Evolutionary conservation across 805 yeast species (phyloP).

Genomic region (Candida nemodendra): DNA sequence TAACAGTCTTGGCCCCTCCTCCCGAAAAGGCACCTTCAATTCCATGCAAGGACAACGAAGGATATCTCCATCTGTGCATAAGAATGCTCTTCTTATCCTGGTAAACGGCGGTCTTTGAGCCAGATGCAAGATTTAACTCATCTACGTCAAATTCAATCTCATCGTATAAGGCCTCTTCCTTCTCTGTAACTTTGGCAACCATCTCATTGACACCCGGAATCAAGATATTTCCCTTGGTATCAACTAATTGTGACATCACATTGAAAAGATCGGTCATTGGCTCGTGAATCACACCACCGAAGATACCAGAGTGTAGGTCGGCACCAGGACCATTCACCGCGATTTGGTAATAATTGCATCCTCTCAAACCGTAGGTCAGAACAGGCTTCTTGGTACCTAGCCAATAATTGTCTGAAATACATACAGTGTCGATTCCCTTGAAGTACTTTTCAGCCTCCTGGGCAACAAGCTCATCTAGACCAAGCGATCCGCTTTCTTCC

Average conservation of each 20-base stretch:
- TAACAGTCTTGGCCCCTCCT: slow-evolving; percentile 96
- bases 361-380: slow-evolving; percentile 95
- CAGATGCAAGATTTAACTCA: slow-evolving; percentile 86
- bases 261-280: slow-evolving; percentile 93
- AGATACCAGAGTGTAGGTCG: slow-evolving; percentile 94
- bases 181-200: slow-evolving; percentile 90
- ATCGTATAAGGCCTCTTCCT: slow-evolving; percentile 78
- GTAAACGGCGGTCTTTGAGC: slow-evolving; percentile 80
- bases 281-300: slow-evolving; percentile 96
- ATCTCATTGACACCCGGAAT: slow-evolving; percentile 89
- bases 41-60: slow-evolving; percentile 94
- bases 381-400: slow-evolving; percentile 96
- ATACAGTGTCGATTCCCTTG: slow-evolving; percentile 87
- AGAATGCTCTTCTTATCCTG: slow-evolving; percentile 78
- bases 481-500: slow-evolving; percentile 97
- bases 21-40: slow-evolving; percentile 96
- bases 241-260: slow-evolving; percentile 75
- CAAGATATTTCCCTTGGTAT: slow-evolving; percentile 74
- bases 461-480: slow-evolving; percentile 80
- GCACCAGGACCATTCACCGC: slow-evolving; percentile 89
- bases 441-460: slow-evolving; percentile 78
- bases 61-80: slow-evolving; percentile 99
- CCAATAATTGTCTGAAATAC: slow-evolving; percentile 98
- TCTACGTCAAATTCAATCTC: slow-evolving; percentile 79
- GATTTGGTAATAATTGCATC: slow-evolving; percentile 90